Evolutionary conservation across 1,139 yeast species (phyloP).

Genomic region (Yamadazyma atmosphaerica): DNA sequence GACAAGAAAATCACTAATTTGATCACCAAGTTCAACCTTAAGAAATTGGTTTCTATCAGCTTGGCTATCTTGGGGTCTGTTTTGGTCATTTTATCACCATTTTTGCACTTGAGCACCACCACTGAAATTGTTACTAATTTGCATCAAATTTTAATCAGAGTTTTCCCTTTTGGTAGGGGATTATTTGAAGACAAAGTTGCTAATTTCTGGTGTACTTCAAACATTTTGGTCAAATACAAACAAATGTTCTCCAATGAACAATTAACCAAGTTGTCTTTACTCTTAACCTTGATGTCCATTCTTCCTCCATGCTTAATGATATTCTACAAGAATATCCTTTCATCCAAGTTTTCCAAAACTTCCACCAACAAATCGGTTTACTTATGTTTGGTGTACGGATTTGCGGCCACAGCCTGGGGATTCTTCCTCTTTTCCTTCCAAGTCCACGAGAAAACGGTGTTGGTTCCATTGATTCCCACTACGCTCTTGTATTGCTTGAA

Average conservation of each 20-base stretch:
- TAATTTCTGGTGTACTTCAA: slow-evolving; percentile 93
- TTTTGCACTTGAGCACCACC: slow-evolving; percentile 30
- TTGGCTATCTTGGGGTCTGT: slow-evolving; percentile 61
- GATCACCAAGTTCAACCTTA: slow-evolving; percentile 25
- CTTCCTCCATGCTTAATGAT: slow-evolving; percentile 63
- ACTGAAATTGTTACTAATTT: slow-evolving; percentile 17
- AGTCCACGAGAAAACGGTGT: slow-evolving; percentile 90
- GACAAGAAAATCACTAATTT: slow-evolving; percentile 10
- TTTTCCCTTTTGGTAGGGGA: slow-evolving; percentile 92
- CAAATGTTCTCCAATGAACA: slow-evolving; percentile 53
- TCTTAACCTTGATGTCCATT: slow-evolving; percentile 64
- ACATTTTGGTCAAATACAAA: slow-evolving; percentile 72
- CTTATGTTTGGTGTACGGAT: slow-evolving; percentile 55
- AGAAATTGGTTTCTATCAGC: slow-evolving; percentile 61
- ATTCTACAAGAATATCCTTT: slow-evolving; percentile 52
- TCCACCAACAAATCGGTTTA: slow-evolving; percentile 19
- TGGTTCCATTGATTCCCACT: slow-evolving; percentile 85
- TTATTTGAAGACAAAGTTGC: slow-evolving; percentile 98
- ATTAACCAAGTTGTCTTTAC: slow-evolving; percentile 62
- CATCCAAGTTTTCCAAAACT: slow-evolving; percentile 20
- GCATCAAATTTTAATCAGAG: slow-evolving; percentile 54
- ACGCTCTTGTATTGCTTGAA: slow-evolving; percentile 64
- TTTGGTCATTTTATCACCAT: slow-evolving; percentile 57
- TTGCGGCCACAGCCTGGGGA: slow-evolving; percentile 82
- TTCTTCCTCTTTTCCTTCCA: slow-evolving; percentile 91